Evolutionary conservation across 2,329 filamentous ascomycete genomes (phyloP), one percentile per base, ranked within the genome.

Genomic region (Alternaria tenuissima): DNA sequence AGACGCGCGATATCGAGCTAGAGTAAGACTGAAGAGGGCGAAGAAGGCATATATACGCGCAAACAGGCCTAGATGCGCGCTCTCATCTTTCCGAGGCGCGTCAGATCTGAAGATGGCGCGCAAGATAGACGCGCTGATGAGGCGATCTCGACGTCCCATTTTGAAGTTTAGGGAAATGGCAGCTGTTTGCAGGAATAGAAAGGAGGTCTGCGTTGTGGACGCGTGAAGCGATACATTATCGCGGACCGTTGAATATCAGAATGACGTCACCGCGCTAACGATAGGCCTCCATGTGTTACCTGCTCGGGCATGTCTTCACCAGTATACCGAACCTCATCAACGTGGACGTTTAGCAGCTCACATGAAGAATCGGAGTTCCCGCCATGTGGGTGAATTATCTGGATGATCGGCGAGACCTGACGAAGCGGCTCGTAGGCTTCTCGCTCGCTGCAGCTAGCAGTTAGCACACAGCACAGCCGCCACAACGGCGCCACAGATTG

Each of bases 1-100:
- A 4, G 81, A 78, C 3, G 80, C 76, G 7, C 82, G 78, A 64
- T 82, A 81, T 48, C 81, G 81, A 26, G 81, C 69, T 1, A 88
- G 80, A 1, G 78, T 74, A 5, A 87, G 79, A 52, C 81, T 78
- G 71, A 84, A 85, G 4, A 87, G 65, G 0, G 82, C 81, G 72
- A 89, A 88, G 66, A 89, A 85, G 20, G 82, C 76, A 24, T 86
- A 64, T 42, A 87, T 76, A 42, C 81, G 80, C 22, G 78, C 76
- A 20, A 87, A 72, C 0, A 81, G 67, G 20, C 66, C 61, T 5
- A 65, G 72, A 6, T 48, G 66, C 56, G 68, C 71, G 26, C 65
- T 59, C 30, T 66, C 58, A 44, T 74, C 65, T 22, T 62, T 61
- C 5, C 53, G 56, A 16, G 65, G 57, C 12, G 66, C 54, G 28